phyloP scores from a whole-genome alignment of 1,284 basidiomycete species.

The Bondarzewia mesenterica region DNA sequence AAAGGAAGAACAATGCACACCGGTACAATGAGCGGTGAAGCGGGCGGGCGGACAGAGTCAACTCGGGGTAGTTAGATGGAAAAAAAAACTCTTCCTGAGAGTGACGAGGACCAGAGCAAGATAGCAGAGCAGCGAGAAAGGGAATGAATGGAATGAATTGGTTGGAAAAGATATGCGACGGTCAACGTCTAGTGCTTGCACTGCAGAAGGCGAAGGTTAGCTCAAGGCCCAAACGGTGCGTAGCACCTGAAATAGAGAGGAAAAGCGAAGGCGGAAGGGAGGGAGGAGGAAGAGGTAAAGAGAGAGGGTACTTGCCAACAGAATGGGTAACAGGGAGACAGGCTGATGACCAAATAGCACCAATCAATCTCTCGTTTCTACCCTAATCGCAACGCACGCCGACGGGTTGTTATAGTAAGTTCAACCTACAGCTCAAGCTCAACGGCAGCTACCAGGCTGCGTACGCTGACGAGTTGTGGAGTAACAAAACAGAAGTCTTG shows the following conservation, averaged over 20 bases:
- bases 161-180: constrained; percentile 31
- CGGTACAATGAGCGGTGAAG: neutral
- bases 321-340: constrained; percentile 3
- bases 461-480: neutral
- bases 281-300: constrained; percentile 22
- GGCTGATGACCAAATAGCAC: neutral
- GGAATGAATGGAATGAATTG: constrained; percentile 16
- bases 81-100: constrained; percentile 1
- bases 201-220: constrained; percentile 27
- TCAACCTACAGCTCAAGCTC: neutral
- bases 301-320: constrained; percentile 13
- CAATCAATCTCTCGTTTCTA: constrained; percentile 1
- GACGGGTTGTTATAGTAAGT: neutral
- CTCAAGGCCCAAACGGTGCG: constrained; percentile 8
- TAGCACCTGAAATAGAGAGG: constrained; percentile 5
- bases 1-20: neutral
- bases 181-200: constrained; percentile 43
- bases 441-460: neutral
- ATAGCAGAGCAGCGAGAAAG: constrained; percentile 24
- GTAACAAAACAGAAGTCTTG: neutral
- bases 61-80: neutral
- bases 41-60: neutral
- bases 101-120: constrained; percentile 10
- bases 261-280: constrained; percentile 25
- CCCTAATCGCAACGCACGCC: neutral